Evolutionary conservation across 2,329 filamentous ascomycete species (phyloP).

Genomic region (Alternaria dauci): DNA sequence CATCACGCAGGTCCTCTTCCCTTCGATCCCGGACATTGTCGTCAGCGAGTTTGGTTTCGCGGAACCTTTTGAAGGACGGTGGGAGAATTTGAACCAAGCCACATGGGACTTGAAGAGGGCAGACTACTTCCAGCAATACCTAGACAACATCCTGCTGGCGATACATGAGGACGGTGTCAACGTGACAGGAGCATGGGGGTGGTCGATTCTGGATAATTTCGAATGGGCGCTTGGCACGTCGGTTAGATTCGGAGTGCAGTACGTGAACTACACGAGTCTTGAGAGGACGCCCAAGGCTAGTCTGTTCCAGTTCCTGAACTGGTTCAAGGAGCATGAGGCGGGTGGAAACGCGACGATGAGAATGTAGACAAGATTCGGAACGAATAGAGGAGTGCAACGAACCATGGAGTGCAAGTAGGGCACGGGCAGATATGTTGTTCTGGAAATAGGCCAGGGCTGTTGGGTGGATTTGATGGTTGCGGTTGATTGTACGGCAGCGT

Average conservation of each 20-base stretch:
- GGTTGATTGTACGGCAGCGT: not conserved
- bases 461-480: not conserved
- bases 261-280: conserved; percentile 54
- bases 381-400: not conserved
- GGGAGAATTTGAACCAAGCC: conserved; percentile 43
- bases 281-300: conserved; percentile 55
- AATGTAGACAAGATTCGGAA: conserved; percentile 10
- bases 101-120: conserved; percentile 53
- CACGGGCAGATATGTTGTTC: not conserved
- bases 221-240: conserved; percentile 52
- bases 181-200: conserved; percentile 54
- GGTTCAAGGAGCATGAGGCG: conserved; percentile 50
- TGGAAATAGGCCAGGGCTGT: not conserved
- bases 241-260: conserved; percentile 54
- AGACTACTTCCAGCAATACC: conserved; percentile 54
- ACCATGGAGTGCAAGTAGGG: not conserved
- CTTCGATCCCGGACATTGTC: conserved; percentile 52
- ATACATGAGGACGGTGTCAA: conserved; percentile 53
- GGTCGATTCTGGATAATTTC: conserved; percentile 55
- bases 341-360: conserved; percentile 39
- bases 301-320: conserved; percentile 55
- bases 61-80: conserved; percentile 52
- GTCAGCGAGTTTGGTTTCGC: conserved; percentile 55
- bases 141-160: conserved; percentile 53
- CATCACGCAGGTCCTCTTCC: conserved; percentile 56